Evolutionary conservation across 768 basidiomycete genomes (phyloP).

Genomic region (Suillus placidus): DNA sequence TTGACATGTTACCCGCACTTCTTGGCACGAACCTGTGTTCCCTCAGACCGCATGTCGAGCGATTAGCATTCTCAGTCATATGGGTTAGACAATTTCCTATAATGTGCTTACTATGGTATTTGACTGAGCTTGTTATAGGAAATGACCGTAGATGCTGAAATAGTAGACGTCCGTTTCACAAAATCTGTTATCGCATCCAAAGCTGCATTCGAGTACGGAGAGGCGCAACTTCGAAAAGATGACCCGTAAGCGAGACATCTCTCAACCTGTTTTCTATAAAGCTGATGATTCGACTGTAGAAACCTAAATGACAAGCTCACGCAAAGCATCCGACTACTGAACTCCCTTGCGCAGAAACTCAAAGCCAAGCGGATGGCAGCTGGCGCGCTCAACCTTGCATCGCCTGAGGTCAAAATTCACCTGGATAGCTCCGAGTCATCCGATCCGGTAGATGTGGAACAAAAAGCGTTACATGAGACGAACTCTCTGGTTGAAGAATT

Average conservation of each 20-base stretch:
- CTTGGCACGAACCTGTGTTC: slow-evolving; percentile 97
- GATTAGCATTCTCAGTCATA: slow-evolving; percentile 92
- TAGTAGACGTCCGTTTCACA: slow-evolving; percentile 86
- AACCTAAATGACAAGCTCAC: slow-evolving; percentile 81
- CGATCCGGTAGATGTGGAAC: slow-evolving; percentile 96
- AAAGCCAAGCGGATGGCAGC: slow-evolving; percentile 87
- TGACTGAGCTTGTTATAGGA: slow-evolving; percentile 55
- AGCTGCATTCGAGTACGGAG: slow-evolving; percentile 95
- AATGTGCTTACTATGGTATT: neutral
- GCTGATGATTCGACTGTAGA: slow-evolving; percentile 40
- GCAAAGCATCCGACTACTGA: slow-evolving; percentile 84
- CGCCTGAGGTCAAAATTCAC: slow-evolving; percentile 97
- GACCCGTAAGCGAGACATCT: slow-evolving; percentile 61
- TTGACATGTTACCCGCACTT: slow-evolving; percentile 95
- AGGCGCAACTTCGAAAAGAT: slow-evolving; percentile 93
- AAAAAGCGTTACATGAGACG: slow-evolving; percentile 90
- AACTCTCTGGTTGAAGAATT: slow-evolving; percentile 98
- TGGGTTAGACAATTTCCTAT: slow-evolving; percentile 61
- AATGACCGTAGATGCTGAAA: slow-evolving; percentile 84
- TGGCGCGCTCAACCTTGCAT: slow-evolving; percentile 97
- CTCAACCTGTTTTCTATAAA: neutral
- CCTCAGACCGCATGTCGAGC: slow-evolving; percentile 87
- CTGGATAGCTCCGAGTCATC: slow-evolving; percentile 91
- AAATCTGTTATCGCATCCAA: slow-evolving; percentile 98
- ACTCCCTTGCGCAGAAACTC: slow-evolving; percentile 82